phyloP scores from a whole-genome alignment of 371 early-diverging fungal genomes.

The Rhizopus stolonifer region DNA sequence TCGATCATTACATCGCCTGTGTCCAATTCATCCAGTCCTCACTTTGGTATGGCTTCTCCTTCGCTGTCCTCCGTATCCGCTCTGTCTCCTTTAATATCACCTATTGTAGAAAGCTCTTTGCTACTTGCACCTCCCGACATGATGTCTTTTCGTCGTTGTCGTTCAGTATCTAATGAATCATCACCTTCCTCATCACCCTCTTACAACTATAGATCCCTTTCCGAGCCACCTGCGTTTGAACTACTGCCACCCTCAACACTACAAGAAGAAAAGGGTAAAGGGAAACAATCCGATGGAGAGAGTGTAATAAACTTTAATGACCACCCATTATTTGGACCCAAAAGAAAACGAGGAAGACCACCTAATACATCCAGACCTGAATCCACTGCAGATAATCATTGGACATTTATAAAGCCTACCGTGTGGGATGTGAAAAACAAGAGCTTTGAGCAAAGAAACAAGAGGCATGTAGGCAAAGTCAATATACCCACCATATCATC shows the following conservation, averaged over 20 bases:
- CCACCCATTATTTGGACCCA: constrained; percentile 20
- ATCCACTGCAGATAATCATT: constrained; percentile 17
- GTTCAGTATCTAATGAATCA: constrained; percentile 8
- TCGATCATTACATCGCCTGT: background rate
- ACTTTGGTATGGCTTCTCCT: background rate
- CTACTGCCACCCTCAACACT: constrained; percentile 2
- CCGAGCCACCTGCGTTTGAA: constrained; percentile 24
- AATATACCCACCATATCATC: constrained; percentile 1
- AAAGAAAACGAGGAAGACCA: constrained; percentile 46
- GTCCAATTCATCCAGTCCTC: background rate
- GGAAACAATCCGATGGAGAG: constrained; percentile 1
- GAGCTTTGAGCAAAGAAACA: constrained; percentile 4
- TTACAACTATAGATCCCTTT: constrained; percentile 25
- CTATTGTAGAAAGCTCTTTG: constrained; percentile 3
- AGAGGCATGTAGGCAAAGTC: background rate
- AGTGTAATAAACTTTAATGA: constrained; percentile 1
- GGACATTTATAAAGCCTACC: constrained; percentile 33
- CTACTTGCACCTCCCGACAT: constrained; percentile 6
- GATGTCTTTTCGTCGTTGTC: constrained; percentile 9
- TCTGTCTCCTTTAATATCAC: constrained; percentile 8
- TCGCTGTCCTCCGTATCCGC: background rate
- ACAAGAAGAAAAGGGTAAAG: constrained; percentile 4
- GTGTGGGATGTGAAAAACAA: constrained; percentile 28
- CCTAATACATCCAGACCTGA: constrained; percentile 36
- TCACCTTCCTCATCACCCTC: constrained; percentile 18